Evolutionary conservation across 495 filamentous ascomycete genomes (phyloP), one percentile per base, ranked within the genome.

Genomic region (Entonaema liquescens): DNA sequence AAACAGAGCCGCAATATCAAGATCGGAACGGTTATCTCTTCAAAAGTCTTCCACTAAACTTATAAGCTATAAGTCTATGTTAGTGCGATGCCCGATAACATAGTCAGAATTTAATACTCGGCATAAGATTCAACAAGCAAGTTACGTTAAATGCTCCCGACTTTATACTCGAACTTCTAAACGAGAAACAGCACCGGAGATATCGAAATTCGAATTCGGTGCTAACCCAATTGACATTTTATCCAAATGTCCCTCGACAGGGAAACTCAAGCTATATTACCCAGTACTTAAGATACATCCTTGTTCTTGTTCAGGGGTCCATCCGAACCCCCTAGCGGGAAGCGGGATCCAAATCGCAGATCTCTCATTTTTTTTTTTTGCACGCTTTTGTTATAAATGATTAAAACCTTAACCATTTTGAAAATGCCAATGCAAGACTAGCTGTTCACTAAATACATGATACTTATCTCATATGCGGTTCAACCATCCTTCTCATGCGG

Each of bases 271-370:
- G 19, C 23, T 60, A 68, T 57, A 68, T 58, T 50, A 17, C 56
- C 59, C 23, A 54, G 63, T 7, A 67, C 59, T 60, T 64, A 64
- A 63, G 29, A 11, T 33, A 57, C 29, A 73, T 66, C 70, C 70
- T 66, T 69, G 65, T 56, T 63, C 35, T 60, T 55, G 8, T 31
- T 35, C 56, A 65, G 56, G 69, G 62, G 52, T 35, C 13, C 44
- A 7, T 21, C 13, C 53, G 21, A 52, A 58, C 29, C 55, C 36
- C 61, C 38, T 61, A 68, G 61, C 70, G 65, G 70, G 65, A 65
- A 62, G 62, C 53, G 53, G 65, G 65, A 69, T 65, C 60, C 63
- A 35, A 73, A 69, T 73, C 70, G 65, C 65, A 73, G 70, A 73
- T 73, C 70, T 62, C 60, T 17, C 58, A 50, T 60, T 23, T 42